Evolutionary conservation across 768 basidiomycete genomes (phyloP), one percentile per base, ranked within the genome.

Genomic region (Leccinum sublutescens): DNA sequence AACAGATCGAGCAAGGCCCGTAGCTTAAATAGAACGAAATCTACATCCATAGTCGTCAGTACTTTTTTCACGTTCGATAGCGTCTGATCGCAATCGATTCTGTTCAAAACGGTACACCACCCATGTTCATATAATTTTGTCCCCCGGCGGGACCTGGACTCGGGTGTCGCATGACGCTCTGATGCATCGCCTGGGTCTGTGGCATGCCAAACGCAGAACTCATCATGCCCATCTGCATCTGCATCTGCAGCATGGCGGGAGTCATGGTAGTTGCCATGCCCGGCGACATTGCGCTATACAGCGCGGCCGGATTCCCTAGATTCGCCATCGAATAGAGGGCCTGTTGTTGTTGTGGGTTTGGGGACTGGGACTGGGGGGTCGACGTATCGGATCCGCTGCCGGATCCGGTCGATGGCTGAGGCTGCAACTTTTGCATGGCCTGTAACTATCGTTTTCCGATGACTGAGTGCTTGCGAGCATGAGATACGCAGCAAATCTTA

Each of bases 111-210:
- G 65, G 72, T 36, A 73, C 67, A 10, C 75, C 71, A 49, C 75
- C 72, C 71, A 78, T 77, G 49, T 71, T 76, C 74, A 80, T 78
- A 65, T 79, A 82, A 23, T 74, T 77, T 61, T 79, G 80, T 55
- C 73, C 74, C 17, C 71, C 75, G 54, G 77, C 68, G 11, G 85
- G 86, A 14, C 78, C 81, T 14, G 89, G 88, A 69, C 84, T 89
- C 12, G 88, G 83, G 72, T 93, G 88, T 59, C 91, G 83, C 89
- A 93, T 87, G 57, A 92, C 88, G 63, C 88, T 91, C 68, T 87
- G 86, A 55, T 91, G 89, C 85, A 92, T 90, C n/a, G 88, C 83
- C 62, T 88, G 87, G 40, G 82, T 79, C 63, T 85, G 82, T 15
- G 78, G 75, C 50, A 79, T 81, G 25, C 79, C 80, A 66, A 82